phyloP scores from a whole-genome alignment of 768 basidiomycete genomes.

The Termitomyces sp. region DNA sequence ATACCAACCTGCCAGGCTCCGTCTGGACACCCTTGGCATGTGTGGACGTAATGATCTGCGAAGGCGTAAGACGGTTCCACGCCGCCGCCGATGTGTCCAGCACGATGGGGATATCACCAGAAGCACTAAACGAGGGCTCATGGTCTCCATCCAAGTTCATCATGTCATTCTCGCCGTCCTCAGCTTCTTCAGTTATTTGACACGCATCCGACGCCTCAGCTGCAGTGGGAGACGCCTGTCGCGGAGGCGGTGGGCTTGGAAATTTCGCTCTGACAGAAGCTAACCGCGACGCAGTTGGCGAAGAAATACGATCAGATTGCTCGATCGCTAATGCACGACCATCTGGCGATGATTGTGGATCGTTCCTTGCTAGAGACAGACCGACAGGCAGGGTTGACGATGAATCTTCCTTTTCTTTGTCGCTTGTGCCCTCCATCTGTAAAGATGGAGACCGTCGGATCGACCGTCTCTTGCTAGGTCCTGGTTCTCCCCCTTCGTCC shows the following conservation, averaged over 20 bases:
- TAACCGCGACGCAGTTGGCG: background rate
- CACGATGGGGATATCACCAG: conserved; percentile 22
- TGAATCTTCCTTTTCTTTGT: background rate
- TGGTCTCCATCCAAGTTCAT: conserved; percentile 8
- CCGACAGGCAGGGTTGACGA: background rate
- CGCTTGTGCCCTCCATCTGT: background rate
- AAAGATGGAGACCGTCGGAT: background rate
- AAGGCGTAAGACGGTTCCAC: conserved; percentile 27
- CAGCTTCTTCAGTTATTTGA: background rate
- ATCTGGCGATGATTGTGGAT: background rate
- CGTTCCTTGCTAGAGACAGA: background rate
- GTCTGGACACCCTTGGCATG: background rate
- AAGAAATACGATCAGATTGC: background rate
- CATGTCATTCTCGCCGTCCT: background rate
- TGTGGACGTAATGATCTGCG: background rate
- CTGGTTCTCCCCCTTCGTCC: background rate
- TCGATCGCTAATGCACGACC: background rate
- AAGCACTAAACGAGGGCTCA: background rate
- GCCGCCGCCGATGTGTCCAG: conserved; percentile 46
- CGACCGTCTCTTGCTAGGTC: conserved; percentile 4
- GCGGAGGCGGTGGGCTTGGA: background rate
- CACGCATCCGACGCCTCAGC: background rate
- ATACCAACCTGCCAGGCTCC: background rate
- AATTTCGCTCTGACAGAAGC: background rate
- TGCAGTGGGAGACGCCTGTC: background rate